These are phyloP conservation scores for Ramularia endophylla DNA, from an alignment of 2,329 filamentous ascomycete genomes.

Conservation along the genomic window DNA sequence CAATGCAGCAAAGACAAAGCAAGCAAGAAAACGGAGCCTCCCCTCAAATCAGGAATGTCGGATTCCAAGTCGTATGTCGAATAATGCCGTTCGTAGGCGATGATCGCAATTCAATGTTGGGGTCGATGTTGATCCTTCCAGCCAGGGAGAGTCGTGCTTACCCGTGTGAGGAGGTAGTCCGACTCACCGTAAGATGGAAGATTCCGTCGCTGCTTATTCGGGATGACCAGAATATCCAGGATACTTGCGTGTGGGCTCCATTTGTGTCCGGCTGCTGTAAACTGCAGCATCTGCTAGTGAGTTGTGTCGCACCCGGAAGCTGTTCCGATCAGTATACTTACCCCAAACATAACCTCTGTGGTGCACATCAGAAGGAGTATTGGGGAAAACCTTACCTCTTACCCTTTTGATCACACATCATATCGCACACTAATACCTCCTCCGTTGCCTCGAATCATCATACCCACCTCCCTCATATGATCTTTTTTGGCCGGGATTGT, in stretches of 20 bases:
- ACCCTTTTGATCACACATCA: constrained; percentile 12
- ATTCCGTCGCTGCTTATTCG: too few species aligned
- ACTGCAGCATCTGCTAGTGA: constrained; percentile 8
- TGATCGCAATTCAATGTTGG: constrained; percentile 6
- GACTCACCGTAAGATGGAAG: constrained; percentile 30
- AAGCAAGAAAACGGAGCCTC: constrained; percentile 22
- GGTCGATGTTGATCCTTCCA: constrained; percentile 8
- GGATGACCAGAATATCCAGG: too few species aligned
- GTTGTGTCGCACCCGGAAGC: constrained; percentile 11
- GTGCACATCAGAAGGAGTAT: constrained; percentile 5
- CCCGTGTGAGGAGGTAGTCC: constrained; percentile 34
- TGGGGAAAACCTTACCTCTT: constrained; percentile 12
- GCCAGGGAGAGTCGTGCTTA: constrained; percentile 28
- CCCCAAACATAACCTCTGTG: constrained; percentile 4
- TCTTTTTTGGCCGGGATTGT: constrained; percentile 50
- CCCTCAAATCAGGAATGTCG: constrained; percentile 4
- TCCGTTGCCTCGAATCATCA: constrained; percentile 63
- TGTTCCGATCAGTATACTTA: constrained; percentile 22
- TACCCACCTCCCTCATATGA: constrained; percentile 68
- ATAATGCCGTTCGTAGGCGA: constrained; percentile 7
- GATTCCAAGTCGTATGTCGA: neutral
- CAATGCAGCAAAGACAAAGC: constrained; percentile 2
- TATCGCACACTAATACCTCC: constrained; percentile 46
- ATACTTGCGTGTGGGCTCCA: too few species aligned
- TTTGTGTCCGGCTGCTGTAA: too few species aligned